These are phyloP conservation scores for Solanum ahanhuiri DNA, from an alignment of 257 asterid genomes.

Conservation along the genomic window DNA sequence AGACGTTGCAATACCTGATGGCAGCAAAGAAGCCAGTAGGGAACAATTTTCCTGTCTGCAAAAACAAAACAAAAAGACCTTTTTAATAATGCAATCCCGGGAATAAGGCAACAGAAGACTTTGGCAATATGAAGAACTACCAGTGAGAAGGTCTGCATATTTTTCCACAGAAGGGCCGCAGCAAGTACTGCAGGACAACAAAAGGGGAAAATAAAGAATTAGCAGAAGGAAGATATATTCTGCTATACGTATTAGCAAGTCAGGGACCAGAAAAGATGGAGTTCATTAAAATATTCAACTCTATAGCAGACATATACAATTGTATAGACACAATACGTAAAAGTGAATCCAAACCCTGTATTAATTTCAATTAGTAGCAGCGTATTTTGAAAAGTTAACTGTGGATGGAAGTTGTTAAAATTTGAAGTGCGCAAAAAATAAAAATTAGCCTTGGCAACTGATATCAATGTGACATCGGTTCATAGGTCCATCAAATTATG, in stretches of 20 bases:
- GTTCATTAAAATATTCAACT: not conserved
- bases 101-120: not conserved
- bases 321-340: not conserved
- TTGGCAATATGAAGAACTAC: slow-evolving; percentile 21
- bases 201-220: not conserved
- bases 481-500: not conserved
- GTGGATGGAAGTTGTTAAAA: not conserved
- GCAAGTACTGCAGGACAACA: slow-evolving; percentile 55
- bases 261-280: not conserved
- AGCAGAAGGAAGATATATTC: not conserved
- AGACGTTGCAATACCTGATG: slow-evolving; percentile 43
- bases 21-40: slow-evolving; percentile 54
- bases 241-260: not conserved
- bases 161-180: slow-evolving; percentile 51
- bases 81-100: not conserved
- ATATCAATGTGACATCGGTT: not conserved
- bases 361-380: not conserved
- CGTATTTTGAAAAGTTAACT: not conserved
- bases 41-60: slow-evolving; percentile 49
- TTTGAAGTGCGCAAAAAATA: not conserved
- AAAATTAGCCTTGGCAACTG: not conserved
- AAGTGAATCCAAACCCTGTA: not conserved
- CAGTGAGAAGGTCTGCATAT: slow-evolving; percentile 57
- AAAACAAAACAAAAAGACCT: not conserved
- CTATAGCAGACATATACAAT: not conserved